Percentiles rank a stretch among this genome's conserved stretches.
Conservation (phyloP, 23 red algal species). For the Gracilaria domingensis region DNA sequence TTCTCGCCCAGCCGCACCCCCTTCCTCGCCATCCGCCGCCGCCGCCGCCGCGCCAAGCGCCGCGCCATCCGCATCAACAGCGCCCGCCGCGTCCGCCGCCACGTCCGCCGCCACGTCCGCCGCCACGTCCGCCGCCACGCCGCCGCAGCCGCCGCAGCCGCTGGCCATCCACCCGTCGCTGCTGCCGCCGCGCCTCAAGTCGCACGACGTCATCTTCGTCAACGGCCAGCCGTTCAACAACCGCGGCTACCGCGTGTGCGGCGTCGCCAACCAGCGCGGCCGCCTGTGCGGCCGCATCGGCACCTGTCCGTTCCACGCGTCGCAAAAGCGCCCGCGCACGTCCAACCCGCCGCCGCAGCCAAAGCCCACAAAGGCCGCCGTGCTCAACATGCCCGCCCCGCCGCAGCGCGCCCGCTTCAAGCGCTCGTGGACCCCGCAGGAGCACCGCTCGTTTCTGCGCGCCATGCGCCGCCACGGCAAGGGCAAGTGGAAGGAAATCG, state of each 20-base stretch:
- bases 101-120: neutral
- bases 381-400: conserved; percentile 36
- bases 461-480: conserved; percentile 76
- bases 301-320: conserved; percentile 91
- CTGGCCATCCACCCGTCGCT: neutral
- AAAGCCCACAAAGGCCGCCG: neutral
- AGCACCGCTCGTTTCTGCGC: conserved; percentile 86
- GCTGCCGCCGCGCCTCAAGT: conserved; percentile 1
- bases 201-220: conserved; percentile 64
- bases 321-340: conserved; percentile 23
- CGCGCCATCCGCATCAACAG: neutral
- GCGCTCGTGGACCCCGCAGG: conserved; percentile 86
- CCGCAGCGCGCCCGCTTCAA: conserved; percentile 80
- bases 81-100: neutral
- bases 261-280: conserved; percentile 84
- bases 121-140: neutral
- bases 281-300: conserved; percentile 89
- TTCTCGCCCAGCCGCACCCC: neutral
- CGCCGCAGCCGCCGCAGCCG: neutral
- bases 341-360: neutral
- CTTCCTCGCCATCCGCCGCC: neutral
- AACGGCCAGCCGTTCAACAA: conserved; percentile 83
- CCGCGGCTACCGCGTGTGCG: conserved; percentile 90
- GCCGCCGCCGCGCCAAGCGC: too few relatives aligned
- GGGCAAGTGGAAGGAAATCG: conserved; percentile 98